Evolutionary conservation across 2,329 filamentous ascomycete species (phyloP).

Genomic region (Sordariomycetes sp.): DNA sequence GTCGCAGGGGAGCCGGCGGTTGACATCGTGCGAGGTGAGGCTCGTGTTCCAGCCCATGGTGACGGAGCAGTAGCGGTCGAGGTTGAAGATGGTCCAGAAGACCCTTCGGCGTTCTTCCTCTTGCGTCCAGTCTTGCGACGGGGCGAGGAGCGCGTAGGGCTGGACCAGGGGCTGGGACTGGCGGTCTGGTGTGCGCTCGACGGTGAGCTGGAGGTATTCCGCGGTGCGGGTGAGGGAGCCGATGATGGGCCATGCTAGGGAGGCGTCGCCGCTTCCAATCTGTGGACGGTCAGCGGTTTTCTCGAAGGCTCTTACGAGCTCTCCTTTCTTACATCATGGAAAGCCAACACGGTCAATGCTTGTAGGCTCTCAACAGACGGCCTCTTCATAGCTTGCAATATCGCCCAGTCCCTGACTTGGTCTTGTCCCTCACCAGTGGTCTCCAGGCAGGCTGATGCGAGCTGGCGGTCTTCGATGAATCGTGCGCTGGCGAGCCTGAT

Average conservation of each 20-base stretch:
- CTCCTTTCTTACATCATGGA: conserved; percentile 20
- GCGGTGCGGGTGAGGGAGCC: conserved; percentile 16
- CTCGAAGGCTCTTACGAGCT: too few relatives aligned
- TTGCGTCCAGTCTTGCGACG: conserved; percentile 12
- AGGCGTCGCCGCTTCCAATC: conserved; percentile 15
- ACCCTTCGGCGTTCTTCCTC: conserved; percentile 20
- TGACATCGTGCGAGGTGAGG: conserved; percentile 19
- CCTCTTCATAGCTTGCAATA: conserved; percentile 15
- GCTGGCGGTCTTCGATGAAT: conserved; percentile 12
- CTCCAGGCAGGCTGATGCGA: not conserved
- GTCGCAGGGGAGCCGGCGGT: conserved; percentile 21
- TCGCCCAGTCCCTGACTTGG: not conserved
- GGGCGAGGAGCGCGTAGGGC: conserved; percentile 14
- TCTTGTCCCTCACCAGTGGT: not conserved
- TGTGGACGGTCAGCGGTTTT: conserved; percentile 4
- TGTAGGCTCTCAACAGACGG: conserved; percentile 21
- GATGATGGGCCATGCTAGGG: conserved; percentile 15
- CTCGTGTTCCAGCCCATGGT: conserved; percentile 21
- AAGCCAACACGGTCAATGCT: conserved; percentile 20
- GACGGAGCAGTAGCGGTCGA: conserved; percentile 19
- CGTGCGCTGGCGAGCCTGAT: conserved; percentile 15
- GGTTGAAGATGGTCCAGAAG: conserved; percentile 22
- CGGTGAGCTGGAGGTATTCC: conserved; percentile 16
- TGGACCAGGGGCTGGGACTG: conserved; percentile 12
- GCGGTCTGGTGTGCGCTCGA: conserved; percentile 8